Evolutionary conservation across 2,329 filamentous ascomycete genomes (phyloP).

Genomic region (Salinomyces thailandicus): DNA sequence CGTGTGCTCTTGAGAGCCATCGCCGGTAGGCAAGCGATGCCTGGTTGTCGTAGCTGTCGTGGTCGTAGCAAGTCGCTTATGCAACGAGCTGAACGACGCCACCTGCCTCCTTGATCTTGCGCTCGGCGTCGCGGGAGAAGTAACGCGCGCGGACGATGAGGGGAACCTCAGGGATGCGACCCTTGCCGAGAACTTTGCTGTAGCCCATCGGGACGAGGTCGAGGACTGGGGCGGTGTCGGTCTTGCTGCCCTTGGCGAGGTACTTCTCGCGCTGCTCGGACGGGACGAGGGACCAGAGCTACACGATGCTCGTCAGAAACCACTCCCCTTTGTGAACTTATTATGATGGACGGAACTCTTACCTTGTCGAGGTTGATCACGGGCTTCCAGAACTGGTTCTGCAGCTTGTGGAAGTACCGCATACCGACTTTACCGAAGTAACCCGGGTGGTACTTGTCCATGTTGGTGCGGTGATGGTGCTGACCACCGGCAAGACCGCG

Average conservation of each 20-base stretch:
- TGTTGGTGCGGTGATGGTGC: slow-evolving; percentile 94
- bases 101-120: slow-evolving; percentile 97
- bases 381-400: slow-evolving; percentile 97
- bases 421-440: slow-evolving; percentile 79
- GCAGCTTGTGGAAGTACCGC: slow-evolving; percentile 81
- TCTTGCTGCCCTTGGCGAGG: slow-evolving; percentile 73
- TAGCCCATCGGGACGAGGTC: slow-evolving; percentile 96
- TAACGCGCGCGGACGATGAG: slow-evolving; percentile 91
- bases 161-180: slow-evolving; percentile 83
- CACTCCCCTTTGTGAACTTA: not conserved
- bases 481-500: slow-evolving; percentile 93
- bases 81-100: slow-evolving; percentile 93
- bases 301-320: slow-evolving; percentile 1
- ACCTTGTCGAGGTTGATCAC: slow-evolving; percentile 99
- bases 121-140: slow-evolving; percentile 91
- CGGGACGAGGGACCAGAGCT: slow-evolving; percentile 95
- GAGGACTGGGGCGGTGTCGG: slow-evolving; percentile 92
- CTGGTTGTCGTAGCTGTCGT: no score
- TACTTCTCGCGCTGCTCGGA: slow-evolving; percentile 88
- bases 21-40: no score
- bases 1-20: slow-evolving; percentile 5
- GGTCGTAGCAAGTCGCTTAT: slow-evolving; percentile 40
- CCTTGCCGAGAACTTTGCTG: slow-evolving; percentile 98
- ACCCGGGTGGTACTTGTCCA: slow-evolving; percentile 92
- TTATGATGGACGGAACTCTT: slow-evolving; percentile 10